Evolutionary conservation across 192 early-diverging fungal species (phyloP).

Genomic region (Radiomyces spectabilis): DNA sequence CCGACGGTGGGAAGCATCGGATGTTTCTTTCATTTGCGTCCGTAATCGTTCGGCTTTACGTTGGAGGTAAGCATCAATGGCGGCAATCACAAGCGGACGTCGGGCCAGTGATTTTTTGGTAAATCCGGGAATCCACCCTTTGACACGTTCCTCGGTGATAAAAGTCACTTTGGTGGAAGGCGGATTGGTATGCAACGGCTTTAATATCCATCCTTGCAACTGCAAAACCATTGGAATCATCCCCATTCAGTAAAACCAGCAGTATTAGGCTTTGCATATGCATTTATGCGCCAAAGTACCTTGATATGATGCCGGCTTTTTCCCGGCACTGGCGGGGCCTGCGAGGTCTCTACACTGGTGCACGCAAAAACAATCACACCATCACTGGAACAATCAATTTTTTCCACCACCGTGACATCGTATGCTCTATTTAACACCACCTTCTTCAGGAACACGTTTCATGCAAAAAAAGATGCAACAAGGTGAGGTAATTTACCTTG

Average conservation of each 20-base stretch:
- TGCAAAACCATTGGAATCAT: too few relatives aligned
- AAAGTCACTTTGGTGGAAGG: conserved; percentile 41
- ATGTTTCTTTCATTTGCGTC: too few relatives aligned
- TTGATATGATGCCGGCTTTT: conserved; percentile 35
- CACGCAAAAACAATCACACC: conserved; percentile 45
- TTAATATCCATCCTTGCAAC: conserved; percentile 44
- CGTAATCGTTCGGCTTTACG: conserved; percentile 30
- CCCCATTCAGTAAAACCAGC: too few relatives aligned
- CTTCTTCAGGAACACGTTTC: too few relatives aligned
- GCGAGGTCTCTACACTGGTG: conserved; percentile 36
- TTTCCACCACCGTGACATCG: conserved; percentile 36
- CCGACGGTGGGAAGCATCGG: too few relatives aligned
- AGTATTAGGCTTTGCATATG: too few relatives aligned
- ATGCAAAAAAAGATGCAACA: neutral
- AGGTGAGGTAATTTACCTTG: conserved; percentile 15
- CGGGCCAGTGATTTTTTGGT: conserved; percentile 40
- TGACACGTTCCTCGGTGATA: conserved; percentile 32
- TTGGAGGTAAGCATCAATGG: conserved; percentile 39
- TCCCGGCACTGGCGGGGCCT: conserved; percentile 34
- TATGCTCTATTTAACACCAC: conserved; percentile 10
- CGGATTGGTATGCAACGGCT: conserved; percentile 33
- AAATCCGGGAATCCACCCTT: conserved; percentile 40
- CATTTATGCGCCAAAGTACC: conserved; percentile 11
- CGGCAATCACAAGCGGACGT: conserved; percentile 32
- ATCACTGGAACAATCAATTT: conserved; percentile 32